A percentile compares a stretch with the other conserved stretches of the same genome.
Conservation (phyloP, 2,329 filamentous ascomycete genomes). For the Neurospora crassa region DNA sequence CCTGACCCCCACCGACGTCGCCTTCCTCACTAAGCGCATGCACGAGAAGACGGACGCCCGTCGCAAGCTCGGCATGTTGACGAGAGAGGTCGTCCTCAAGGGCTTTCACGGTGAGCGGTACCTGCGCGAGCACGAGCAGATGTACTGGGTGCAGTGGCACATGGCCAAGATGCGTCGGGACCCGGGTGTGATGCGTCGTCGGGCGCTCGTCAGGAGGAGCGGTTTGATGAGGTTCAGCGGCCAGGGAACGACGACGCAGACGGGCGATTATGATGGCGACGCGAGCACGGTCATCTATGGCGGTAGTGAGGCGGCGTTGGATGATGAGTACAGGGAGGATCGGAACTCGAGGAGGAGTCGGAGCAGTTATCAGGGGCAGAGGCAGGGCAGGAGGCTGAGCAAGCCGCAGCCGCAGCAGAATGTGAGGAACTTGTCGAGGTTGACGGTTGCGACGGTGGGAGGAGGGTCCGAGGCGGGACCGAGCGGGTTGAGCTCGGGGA, state of each 20-base stretch:
- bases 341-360: neutral
- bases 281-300: neutral
- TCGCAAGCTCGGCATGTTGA: slow-evolving; percentile 44
- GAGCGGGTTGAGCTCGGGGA: neutral
- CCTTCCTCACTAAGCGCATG: slow-evolving; percentile 46
- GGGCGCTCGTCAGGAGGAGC: neutral
- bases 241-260: neutral
- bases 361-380: neutral
- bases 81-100: slow-evolving; percentile 42
- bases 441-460: neutral
- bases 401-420: neutral
- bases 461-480: neutral
- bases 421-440: neutral
- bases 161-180: slow-evolving; percentile 20
- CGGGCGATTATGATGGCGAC: neutral
- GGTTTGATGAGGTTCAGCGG: neutral
- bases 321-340: neutral
- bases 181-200: neutral
- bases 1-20: slow-evolving; percentile 37
- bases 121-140: slow-evolving; percentile 47
- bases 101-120: slow-evolving; percentile 46
- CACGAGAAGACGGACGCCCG: slow-evolving; percentile 48
- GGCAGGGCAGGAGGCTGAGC: neutral
- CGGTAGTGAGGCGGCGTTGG: neutral
- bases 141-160: slow-evolving; percentile 40